Evolutionary conservation across 768 basidiomycete species (phyloP), one percentile per base, ranked within the genome.

Genomic region (Mycena maculata): DNA sequence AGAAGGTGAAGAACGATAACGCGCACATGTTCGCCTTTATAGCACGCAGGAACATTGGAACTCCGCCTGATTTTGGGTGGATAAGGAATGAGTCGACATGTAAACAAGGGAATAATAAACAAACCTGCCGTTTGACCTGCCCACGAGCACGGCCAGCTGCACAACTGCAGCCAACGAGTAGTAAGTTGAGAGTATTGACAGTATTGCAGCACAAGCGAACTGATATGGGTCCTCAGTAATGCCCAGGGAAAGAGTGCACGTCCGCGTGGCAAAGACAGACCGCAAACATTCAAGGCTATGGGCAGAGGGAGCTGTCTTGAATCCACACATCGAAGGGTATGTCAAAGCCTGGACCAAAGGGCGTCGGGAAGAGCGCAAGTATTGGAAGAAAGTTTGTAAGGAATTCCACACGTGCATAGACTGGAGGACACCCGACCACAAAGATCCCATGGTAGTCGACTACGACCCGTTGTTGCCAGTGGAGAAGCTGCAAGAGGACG

Each of bases 261-360:
- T 1, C 0, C 60, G 60, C 1, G 30, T 56, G 8, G 50, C 44
- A 1, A 61, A 52, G 36, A 27, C 42, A 2, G 60, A 67, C 2
- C 25, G 56, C 3, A 56, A 52, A 39, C 62, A 57, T 48, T 20
- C 57, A 23, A 25, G 59, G 2, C 11, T 61, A 0, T 68, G 67
- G 67, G 67, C 67, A 10, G 67, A 62, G 15, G 67, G 67, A 0
- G 44, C 22, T 12, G 47, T 68, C 2, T 38, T 68, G 41, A n/a
- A 16, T 1, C 61, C 67, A 3, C 67, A 68, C n/a, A 15, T 68
- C 13, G 67, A 63, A n/a, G 11, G 2, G 2, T 68, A 63, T 41
- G 27, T 38, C 2, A 49, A 18, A 3, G 67, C 67, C 1, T 20
- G 57, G 38, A 33, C 36, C 22, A 13, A 31, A 4, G 54, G 55